phyloP scores from a whole-genome alignment of 305 asterid genomes.

The Striga hermonthica region DNA sequence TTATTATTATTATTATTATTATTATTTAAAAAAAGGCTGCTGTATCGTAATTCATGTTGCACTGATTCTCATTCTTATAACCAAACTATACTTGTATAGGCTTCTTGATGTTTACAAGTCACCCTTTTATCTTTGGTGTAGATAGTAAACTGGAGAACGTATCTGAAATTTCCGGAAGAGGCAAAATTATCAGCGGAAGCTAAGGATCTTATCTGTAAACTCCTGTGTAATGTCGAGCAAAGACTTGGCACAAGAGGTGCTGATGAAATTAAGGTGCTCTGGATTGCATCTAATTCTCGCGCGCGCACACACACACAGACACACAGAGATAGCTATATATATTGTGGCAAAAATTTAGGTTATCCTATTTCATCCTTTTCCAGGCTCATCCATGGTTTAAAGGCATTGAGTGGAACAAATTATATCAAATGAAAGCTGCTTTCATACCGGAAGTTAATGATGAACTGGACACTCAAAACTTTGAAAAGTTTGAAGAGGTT shows the following conservation, averaged over 20 bases:
- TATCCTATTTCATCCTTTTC: slow-evolving; percentile 30
- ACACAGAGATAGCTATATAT: not conserved
- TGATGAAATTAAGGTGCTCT: slow-evolving; percentile 68
- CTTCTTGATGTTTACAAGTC: slow-evolving; percentile 11
- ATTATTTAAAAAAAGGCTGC: no score
- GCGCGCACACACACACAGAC: no score
- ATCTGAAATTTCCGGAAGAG: slow-evolving; percentile 90
- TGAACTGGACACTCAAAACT: slow-evolving; percentile 92
- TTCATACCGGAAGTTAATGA: slow-evolving; percentile 90
- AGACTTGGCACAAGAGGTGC: slow-evolving; percentile 94
- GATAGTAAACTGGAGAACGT: slow-evolving; percentile 92
- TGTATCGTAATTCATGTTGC: no score
- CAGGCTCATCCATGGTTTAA: slow-evolving; percentile 93
- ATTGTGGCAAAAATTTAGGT: slow-evolving; percentile 14
- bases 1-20: not conserved
- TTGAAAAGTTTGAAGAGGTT: slow-evolving; percentile 95
- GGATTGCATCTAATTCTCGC: slow-evolving; percentile 20
- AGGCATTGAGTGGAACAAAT: slow-evolving; percentile 69
- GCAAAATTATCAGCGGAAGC: slow-evolving; percentile 85
- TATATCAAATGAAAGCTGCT: slow-evolving; percentile 90
- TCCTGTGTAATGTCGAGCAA: slow-evolving; percentile 83
- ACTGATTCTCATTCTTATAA: no score
- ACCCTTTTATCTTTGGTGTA: slow-evolving; percentile 37
- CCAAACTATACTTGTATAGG: no score
- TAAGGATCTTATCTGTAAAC: slow-evolving; percentile 83